Evolutionary conservation across 805 yeast species (phyloP).

Genomic region (Candida anglica): DNA sequence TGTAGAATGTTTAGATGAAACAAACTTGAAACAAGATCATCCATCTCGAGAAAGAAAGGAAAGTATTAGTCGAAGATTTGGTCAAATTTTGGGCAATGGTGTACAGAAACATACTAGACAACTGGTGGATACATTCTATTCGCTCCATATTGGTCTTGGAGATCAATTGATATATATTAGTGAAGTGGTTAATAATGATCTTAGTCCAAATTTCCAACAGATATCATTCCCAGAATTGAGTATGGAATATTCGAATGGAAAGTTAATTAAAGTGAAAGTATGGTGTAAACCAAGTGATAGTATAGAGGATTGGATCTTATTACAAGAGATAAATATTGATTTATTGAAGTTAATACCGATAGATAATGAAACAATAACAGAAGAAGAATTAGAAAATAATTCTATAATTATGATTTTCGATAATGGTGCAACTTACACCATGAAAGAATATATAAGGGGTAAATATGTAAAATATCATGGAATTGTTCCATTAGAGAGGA

Average conservation of each 20-base stretch:
- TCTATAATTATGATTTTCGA: no score
- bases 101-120: no score
- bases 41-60: no score
- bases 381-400: not conserved
- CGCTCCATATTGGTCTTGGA: not conserved
- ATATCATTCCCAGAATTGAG: conserved; percentile 1
- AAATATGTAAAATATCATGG: no score
- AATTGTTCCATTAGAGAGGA: no score
- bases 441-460: no score
- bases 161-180: not conserved
- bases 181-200: conserved; percentile 1
- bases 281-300: not conserved
- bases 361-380: not conserved
- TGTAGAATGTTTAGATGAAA: no score
- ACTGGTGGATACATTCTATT: conserved; percentile 2
- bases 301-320: conserved; percentile 1
- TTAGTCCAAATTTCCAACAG: conserved; percentile 2
- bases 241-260: not conserved
- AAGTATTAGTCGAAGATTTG: no score
- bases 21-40: no score
- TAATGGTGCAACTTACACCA: no score
- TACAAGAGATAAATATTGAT: conserved; percentile 1
- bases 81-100: not conserved
- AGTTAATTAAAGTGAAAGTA: not conserved
- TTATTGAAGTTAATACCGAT: not conserved